Evolutionary conservation across 2,329 filamentous ascomycete genomes (phyloP).

Genomic region (Magnaporthiopsis rhizophila): DNA sequence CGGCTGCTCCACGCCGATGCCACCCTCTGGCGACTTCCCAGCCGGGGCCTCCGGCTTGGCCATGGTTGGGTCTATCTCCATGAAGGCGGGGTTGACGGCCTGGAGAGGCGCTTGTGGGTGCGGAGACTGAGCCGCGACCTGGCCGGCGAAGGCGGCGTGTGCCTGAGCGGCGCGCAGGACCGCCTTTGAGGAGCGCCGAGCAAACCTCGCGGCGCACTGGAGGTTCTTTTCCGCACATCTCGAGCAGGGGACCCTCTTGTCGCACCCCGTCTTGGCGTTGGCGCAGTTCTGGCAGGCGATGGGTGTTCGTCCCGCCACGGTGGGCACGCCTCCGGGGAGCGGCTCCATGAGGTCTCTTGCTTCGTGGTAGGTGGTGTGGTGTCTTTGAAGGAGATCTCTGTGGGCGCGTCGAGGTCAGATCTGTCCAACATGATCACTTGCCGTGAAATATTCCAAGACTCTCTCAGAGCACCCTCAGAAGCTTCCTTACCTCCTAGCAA

Average conservation of each 20-base stretch:
- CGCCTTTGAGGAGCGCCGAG: constrained; percentile 41
- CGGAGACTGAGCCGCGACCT: constrained; percentile 8
- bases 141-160: constrained; percentile 21
- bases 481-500: constrained; percentile 36
- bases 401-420: constrained; percentile 9
- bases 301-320: constrained; percentile 32
- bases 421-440: not conserved
- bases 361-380: constrained; percentile 44
- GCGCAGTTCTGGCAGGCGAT: constrained; percentile 44
- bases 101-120: constrained; percentile 16
- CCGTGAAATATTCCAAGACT: not conserved
- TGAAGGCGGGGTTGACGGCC: constrained; percentile 25
- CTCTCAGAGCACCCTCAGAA: not conserved
- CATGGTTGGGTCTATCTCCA: constrained; percentile 26
- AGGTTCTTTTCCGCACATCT: constrained; percentile 40
- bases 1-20: constrained; percentile 17
- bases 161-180: constrained; percentile 35
- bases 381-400: constrained; percentile 43
- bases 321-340: constrained; percentile 32
- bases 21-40: constrained; percentile 17
- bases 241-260: constrained; percentile 41
- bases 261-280: constrained; percentile 42
- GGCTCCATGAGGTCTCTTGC: constrained; percentile 37
- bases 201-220: constrained; percentile 39
- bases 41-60: constrained; percentile 18